phyloP scores from a whole-genome alignment of 2,329 filamentous ascomycete genomes.

The Talaromyces sp. region DNA sequence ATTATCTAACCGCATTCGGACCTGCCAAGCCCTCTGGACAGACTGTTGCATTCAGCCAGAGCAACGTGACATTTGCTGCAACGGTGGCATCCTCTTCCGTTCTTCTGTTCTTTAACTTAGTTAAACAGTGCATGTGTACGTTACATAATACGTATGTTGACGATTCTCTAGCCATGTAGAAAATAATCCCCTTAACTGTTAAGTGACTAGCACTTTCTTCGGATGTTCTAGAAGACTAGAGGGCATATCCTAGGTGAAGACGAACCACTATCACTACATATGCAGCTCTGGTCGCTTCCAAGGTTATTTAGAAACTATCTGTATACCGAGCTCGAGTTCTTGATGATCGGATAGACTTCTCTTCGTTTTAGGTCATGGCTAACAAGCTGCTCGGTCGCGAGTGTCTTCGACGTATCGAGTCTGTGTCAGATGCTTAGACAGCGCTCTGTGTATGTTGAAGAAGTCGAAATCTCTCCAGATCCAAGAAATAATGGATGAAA shows the following conservation, averaged over 20 bases:
- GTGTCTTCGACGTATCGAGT: neutral
- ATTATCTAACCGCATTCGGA: constrained; percentile 1
- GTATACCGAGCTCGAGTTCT: neutral
- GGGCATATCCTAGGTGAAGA: too few species aligned
- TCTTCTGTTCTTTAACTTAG: neutral
- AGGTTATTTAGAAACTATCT: neutral
- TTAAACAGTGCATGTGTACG: neutral
- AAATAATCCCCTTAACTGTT: neutral
- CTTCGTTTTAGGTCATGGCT: too few species aligned
- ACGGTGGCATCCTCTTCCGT: constrained; percentile 5
- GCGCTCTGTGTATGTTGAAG: neutral
- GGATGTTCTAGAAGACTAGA: neutral
- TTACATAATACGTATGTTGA: neutral
- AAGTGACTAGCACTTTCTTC: neutral
- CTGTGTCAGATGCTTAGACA: neutral
- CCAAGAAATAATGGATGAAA: neutral
- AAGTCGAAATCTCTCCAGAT: neutral
- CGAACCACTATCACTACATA: neutral
- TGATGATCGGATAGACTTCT: too few species aligned
- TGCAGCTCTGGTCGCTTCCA: neutral
- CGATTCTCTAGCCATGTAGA: neutral
- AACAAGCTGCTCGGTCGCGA: too few species aligned
- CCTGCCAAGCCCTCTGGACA: constrained; percentile 2
- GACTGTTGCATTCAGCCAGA: constrained; percentile 10
- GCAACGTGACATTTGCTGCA: constrained; percentile 14